Evolutionary conservation across 768 basidiomycete genomes (phyloP).

Genomic region (Omphalotus guepiniiformis): DNA sequence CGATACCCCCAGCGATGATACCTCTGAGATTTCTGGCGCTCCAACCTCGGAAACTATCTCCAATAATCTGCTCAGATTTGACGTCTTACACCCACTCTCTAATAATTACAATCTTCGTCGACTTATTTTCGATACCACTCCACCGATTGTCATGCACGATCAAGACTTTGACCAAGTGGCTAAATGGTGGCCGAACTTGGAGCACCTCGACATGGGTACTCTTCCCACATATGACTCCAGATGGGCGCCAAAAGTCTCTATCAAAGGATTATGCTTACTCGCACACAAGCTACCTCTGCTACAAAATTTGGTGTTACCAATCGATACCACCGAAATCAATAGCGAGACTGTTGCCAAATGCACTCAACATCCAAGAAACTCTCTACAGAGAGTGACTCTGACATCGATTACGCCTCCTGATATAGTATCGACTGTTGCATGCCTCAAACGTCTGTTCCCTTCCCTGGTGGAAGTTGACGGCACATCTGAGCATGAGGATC

Average conservation of each 20-base stretch:
- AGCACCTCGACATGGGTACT: constrained; percentile 37
- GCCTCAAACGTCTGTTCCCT: constrained; percentile 36
- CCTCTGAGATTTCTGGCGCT: constrained; percentile 10
- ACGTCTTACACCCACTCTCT: constrained; percentile 31
- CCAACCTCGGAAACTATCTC: constrained; percentile 12
- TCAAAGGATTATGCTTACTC: constrained; percentile 23
- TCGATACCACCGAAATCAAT: constrained; percentile 15
- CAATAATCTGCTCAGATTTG: constrained; percentile 21
- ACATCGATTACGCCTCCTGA: constrained; percentile 27
- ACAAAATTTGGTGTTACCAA: constrained; percentile 27
- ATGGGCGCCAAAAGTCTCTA: constrained; percentile 21
- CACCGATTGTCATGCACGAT: constrained; percentile 36
- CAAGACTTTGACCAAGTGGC: constrained; percentile 32
- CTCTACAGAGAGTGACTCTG: constrained; percentile 32
- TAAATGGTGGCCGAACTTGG: constrained; percentile 42
- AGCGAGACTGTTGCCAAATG: constrained; percentile 1
- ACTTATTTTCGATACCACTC: constrained; percentile 35
- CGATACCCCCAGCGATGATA: constrained; percentile 11
- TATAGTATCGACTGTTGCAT: constrained; percentile 20
- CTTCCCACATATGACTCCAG: constrained; percentile 19
- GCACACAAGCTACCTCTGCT: constrained; percentile 24
- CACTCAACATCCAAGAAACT: constrained; percentile 12
- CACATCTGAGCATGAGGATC: constrained; percentile 26
- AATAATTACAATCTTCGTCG: constrained; percentile 28
- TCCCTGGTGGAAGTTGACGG: constrained; percentile 31